A percentile compares a stretch with the other conserved stretches of the same genome.
Conservation (phyloP, 345 rosid genomes). For the Excoecaria cochinchinensis region DNA sequence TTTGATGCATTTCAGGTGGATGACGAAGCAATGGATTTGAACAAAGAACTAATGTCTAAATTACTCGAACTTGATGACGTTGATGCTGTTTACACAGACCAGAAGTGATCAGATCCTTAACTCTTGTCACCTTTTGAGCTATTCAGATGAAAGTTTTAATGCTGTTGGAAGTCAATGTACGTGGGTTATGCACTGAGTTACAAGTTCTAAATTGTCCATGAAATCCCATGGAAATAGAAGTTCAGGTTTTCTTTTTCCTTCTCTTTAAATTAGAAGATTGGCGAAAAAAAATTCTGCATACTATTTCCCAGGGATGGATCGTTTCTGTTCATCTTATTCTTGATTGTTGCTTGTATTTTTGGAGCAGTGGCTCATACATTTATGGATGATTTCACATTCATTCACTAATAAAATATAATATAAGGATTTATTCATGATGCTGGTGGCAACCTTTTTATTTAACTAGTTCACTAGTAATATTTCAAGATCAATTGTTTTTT, state of each 20-base stretch:
- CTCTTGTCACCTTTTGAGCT: constrained; percentile 2
- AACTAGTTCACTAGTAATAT: not conserved
- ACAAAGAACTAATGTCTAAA: constrained; percentile 75
- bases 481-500: too few relatives aligned
- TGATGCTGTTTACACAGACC: constrained; percentile 85
- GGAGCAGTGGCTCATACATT: not conserved
- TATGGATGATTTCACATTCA: not conserved
- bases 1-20: constrained; percentile 57
- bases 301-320: not conserved
- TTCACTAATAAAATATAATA: not conserved
- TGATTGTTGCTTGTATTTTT: not conserved
- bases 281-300: too few relatives aligned
- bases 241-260: not conserved
- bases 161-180: not conserved
- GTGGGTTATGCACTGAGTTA: not conserved
- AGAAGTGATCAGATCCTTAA: constrained; percentile 39
- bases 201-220: not conserved
- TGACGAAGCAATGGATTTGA: constrained; percentile 87
- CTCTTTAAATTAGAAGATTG: not conserved
- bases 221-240: not conserved
- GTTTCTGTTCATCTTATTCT: not conserved
- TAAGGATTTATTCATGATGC: not conserved
- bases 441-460: not conserved
- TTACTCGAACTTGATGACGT: constrained; percentile 91
- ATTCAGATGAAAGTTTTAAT: constrained; percentile 10